Conservation (phyloP, 164 flowering plant genomes). For the Macadamia integrifolia region DNA sequence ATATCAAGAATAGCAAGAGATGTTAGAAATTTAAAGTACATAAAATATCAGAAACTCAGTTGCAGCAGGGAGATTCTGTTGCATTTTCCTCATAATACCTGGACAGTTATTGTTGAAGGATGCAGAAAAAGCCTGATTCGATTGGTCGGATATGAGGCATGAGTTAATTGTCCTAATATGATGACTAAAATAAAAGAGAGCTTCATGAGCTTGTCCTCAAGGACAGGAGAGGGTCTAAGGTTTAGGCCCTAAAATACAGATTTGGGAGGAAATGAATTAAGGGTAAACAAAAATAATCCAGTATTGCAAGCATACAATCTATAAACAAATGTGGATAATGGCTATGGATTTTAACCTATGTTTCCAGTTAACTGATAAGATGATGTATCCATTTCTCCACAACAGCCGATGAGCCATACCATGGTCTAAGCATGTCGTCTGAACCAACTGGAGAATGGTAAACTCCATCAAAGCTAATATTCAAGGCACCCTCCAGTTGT, state of each 20-base stretch:
- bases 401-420: slow-evolving; percentile 85
- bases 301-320: background rate
- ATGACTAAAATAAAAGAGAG: no score
- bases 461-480: slow-evolving; percentile 73
- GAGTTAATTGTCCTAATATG: no score
- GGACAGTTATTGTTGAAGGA: no score
- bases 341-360: background rate
- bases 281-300: background rate
- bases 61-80: no score
- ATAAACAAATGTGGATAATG: background rate
- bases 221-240: background rate
- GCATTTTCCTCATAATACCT: no score
- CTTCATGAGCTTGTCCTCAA: background rate
- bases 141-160: no score
- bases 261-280: background rate
- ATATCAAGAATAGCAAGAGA: no score
- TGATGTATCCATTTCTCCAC: slow-evolving; percentile 73
- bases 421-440: slow-evolving; percentile 71
- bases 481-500: slow-evolving; percentile 78
- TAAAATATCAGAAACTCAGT: no score
- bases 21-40: no score
- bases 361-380: slow-evolving; percentile 33
- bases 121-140: no score
- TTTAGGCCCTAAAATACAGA: background rate
- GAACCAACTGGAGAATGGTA: slow-evolving; percentile 94